Conservation (phyloP, 345 rosid genomes). For the Moricandia moricandioides region DNA sequence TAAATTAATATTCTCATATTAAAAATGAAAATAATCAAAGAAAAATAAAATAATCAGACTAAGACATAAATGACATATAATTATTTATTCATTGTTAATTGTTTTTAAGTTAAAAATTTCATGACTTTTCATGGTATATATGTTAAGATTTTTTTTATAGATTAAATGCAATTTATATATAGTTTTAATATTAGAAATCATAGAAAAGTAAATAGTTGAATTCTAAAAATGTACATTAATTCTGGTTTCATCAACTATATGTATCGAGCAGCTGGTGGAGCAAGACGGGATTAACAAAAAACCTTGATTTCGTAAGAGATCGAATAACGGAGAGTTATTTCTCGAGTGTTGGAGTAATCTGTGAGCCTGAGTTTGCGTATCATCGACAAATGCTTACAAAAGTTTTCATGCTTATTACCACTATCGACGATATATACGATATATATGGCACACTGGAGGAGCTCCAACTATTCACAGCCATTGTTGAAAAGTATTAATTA, state of each 20-base stretch:
- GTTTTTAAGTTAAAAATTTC: background rate
- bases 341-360: slow-evolving; percentile 25
- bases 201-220: background rate
- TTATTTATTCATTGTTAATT: background rate
- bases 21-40: background rate
- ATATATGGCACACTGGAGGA: slow-evolving; percentile 46
- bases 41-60: background rate
- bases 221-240: background rate
- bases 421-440: slow-evolving; percentile 47
- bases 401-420: slow-evolving; percentile 22
- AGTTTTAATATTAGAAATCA: background rate
- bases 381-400: slow-evolving; percentile 23
- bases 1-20: background rate
- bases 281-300: slow-evolving; percentile 18
- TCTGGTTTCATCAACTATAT: background rate
- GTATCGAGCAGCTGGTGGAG: slow-evolving; percentile 44
- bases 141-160: background rate
- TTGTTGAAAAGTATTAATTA: slow-evolving; percentile 21
- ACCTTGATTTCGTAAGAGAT: slow-evolving; percentile 29
- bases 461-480: slow-evolving; percentile 34
- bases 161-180: background rate
- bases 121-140: background rate
- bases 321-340: slow-evolving; percentile 34
- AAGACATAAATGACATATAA: background rate
- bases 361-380: slow-evolving; percentile 24